A percentile compares a stretch with the other conserved stretches of the same genome.
phyloP scores from a whole-genome alignment of 164 flowering plant species.

The Stephania cephalantha region DNA sequence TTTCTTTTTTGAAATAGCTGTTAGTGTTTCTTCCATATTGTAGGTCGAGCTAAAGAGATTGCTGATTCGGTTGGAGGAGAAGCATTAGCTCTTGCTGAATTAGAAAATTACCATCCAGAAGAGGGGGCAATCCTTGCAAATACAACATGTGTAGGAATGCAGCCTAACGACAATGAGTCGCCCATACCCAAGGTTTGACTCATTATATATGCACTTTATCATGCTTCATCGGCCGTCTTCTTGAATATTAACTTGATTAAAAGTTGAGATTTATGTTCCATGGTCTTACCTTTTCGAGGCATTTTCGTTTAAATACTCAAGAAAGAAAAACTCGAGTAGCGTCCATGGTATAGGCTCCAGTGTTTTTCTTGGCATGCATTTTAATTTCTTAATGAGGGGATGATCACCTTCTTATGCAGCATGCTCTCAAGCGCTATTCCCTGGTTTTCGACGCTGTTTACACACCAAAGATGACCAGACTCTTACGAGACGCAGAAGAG shows the following conservation, averaged over 20 bases:
- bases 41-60: slow-evolving; percentile 46
- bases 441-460: slow-evolving; percentile 53
- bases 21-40: background rate
- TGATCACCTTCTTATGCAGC: slow-evolving; percentile 20
- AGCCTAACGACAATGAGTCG: slow-evolving; percentile 35
- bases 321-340: too few relatives aligned
- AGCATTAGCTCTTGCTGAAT: slow-evolving; percentile 27
- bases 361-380: too few relatives aligned
- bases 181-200: slow-evolving; percentile 47
- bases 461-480: slow-evolving; percentile 47
- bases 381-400: too few relatives aligned
- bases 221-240: too few relatives aligned
- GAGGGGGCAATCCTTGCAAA: slow-evolving; percentile 60
- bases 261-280: too few relatives aligned
- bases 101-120: slow-evolving; percentile 32
- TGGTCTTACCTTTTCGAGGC: too few relatives aligned
- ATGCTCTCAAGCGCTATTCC: slow-evolving; percentile 30
- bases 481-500: slow-evolving; percentile 41
- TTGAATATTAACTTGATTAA: too few relatives aligned
- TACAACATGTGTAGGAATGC: slow-evolving; percentile 52
- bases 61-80: slow-evolving; percentile 44
- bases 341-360: too few relatives aligned
- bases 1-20: too few relatives aligned
- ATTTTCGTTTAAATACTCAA: too few relatives aligned
- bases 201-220: background rate